Evolutionary conservation across 345 rosid species (phyloP), one percentile per base, ranked within the genome.

Genomic region (Aquilaria malaccensis): DNA sequence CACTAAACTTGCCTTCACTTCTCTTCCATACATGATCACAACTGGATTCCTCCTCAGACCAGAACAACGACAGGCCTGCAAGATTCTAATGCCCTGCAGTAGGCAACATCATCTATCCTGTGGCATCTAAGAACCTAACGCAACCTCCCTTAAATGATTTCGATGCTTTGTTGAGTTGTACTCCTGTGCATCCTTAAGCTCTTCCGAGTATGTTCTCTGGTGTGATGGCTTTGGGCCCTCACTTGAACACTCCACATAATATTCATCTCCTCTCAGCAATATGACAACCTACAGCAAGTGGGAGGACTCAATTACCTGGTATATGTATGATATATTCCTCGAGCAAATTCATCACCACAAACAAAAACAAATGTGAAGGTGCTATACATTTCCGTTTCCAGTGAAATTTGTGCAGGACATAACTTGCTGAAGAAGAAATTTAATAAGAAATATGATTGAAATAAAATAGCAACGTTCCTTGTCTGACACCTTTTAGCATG

Each of bases 151-250:
- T 61, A 77, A 72, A 37, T 79, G 85, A 66, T 75, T 77, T 53
- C 89, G 64, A 59, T 77, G 56, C 79, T 81, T 87, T 0, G 95
- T 92, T 3, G 91, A 79, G 76, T 92, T 87, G 75, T 89, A 89
- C 49, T 92, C 96, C 68, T 82, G 85, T 0, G 60, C 79, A 11
- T 93, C 94, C 32, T 81, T 60, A 46, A 64, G 63, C 64, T 87
- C 97, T 63, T 87, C 87, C 0, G 96, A 87, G 76, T 77, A 89
- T 10, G 89, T 89, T 70, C 97, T 74, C 47, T 75, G 86, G 46
- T 76, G 58, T 46, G 74, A 47, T 4, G 13, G 67, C 64, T 53
- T 80, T 30, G 59, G 72, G 48, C 59, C 47, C 59, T 73, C 74
- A 65, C 73, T 71, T 2, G 70, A 71, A 70, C 65, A 50, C 46